Conservation (phyloP, 2,329 filamentous ascomycete species). For the Kalaharituber pfeilii region DNA sequence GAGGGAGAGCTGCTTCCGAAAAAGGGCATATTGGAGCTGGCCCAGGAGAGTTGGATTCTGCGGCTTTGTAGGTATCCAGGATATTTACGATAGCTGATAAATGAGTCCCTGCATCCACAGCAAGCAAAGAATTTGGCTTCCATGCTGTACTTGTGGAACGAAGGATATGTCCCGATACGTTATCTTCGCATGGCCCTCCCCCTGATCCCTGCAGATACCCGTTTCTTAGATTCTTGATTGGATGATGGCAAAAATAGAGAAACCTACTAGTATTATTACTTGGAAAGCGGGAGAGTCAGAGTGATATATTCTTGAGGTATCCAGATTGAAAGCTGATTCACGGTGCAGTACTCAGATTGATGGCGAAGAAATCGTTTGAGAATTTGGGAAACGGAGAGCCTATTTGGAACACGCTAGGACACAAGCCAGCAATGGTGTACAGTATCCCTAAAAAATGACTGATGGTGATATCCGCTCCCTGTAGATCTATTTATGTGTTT, state of each 20-base stretch:
- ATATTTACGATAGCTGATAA: slow-evolving; percentile 70
- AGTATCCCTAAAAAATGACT: too few relatives aligned
- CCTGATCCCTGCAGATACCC: slow-evolving; percentile 51
- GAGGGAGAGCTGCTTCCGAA: slow-evolving; percentile 54
- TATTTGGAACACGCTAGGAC: too few relatives aligned
- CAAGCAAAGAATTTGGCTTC: slow-evolving; percentile 65
- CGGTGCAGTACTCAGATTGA: too few relatives aligned
- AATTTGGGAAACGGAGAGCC: too few relatives aligned
- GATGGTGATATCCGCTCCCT: too few relatives aligned
- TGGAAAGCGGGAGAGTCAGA: slow-evolving; percentile 17
- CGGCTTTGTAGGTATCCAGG: slow-evolving; percentile 36
- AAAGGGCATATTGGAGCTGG: slow-evolving; percentile 39
- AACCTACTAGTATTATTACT: slow-evolving; percentile 19
- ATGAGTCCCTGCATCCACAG: slow-evolving; percentile 87
- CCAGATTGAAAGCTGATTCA: too few relatives aligned
- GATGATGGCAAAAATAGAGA: slow-evolving; percentile 3
- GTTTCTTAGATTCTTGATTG: slow-evolving; percentile 2
- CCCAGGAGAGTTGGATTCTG: background rate
- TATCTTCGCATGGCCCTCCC: slow-evolving; percentile 78
- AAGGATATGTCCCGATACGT: slow-evolving; percentile 76
- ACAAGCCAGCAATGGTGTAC: too few relatives aligned
- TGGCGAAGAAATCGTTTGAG: too few relatives aligned
- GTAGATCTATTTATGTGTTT: too few relatives aligned
- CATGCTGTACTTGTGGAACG: slow-evolving; percentile 64
- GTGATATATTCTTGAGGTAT: background rate